phyloP scores from a whole-genome alignment of 305 asterid genomes.

The Fraxinus platypoda region DNA sequence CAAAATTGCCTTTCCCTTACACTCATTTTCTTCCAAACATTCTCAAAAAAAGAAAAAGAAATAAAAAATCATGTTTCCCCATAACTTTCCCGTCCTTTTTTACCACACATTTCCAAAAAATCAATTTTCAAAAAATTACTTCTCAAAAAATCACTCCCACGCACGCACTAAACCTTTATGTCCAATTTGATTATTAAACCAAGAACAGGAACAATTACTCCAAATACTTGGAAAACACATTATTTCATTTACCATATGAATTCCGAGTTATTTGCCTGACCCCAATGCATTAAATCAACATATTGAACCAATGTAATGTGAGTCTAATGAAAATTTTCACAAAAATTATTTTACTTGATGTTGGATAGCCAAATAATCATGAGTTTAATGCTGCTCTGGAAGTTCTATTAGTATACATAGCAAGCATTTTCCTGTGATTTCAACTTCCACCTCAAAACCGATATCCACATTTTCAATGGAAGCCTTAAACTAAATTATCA shows the following conservation, averaged over 20 bases:
- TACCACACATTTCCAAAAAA: no score
- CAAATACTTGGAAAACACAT: not conserved
- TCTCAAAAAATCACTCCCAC: no score
- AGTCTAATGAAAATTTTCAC: not conserved
- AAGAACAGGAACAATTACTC: not conserved
- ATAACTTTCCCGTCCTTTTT: no score
- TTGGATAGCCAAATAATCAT: not conserved
- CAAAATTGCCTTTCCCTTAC: no score
- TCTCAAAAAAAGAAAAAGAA: no score
- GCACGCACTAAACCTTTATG: not conserved
- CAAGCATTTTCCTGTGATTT: not conserved
- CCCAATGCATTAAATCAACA: not conserved
- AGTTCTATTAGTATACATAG: not conserved
- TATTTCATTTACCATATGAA: not conserved
- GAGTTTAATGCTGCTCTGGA: not conserved
- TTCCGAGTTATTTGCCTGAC: not conserved
- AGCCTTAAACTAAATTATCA: not conserved
- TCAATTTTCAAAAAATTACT: no score
- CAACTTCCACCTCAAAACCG: not conserved
- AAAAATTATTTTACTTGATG: not conserved
- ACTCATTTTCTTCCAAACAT: no score
- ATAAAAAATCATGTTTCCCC: no score
- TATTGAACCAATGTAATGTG: not conserved
- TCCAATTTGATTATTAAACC: not conserved
- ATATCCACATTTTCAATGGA: not conserved